Evolutionary conservation across 2,329 filamentous ascomycete species (phyloP).

Genomic region (Fusarium brevicatenulatum): DNA sequence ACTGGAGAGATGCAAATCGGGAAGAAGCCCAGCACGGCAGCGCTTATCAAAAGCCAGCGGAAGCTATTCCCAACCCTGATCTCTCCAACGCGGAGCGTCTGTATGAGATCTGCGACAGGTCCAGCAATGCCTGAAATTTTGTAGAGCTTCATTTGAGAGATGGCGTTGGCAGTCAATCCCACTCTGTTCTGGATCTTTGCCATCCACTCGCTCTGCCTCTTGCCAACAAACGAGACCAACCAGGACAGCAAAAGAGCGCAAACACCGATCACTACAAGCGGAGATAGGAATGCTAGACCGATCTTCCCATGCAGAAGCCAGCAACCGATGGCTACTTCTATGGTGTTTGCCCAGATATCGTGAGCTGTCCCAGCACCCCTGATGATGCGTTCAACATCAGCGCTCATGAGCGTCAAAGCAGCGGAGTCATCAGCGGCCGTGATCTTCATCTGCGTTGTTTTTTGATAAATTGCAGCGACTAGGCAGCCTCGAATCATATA

Average conservation of each 20-base stretch:
- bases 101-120: constrained; percentile 45
- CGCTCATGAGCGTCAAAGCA: constrained; percentile 59
- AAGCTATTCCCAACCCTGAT: constrained; percentile 43
- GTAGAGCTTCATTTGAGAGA: constrained; percentile 48
- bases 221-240: constrained; percentile 27
- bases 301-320: constrained; percentile 60
- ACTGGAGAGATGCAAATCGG: constrained; percentile 51
- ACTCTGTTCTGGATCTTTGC: constrained; percentile 49
- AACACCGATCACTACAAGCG: constrained; percentile 55
- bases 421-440: constrained; percentile 51
- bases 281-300: constrained; percentile 58
- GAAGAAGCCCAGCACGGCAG: constrained; percentile 44
- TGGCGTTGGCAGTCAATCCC: constrained; percentile 45
- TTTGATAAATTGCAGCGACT: constrained; percentile 48
- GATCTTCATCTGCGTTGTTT: constrained; percentile 47
- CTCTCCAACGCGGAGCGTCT: constrained; percentile 45
- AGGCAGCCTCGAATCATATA: constrained; percentile 50
- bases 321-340: constrained; percentile 57
- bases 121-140: constrained; percentile 47
- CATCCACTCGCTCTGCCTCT: constrained; percentile 51
- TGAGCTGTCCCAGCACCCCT: constrained; percentile 50
- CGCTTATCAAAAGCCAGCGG: constrained; percentile 40
- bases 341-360: constrained; percentile 52
- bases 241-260: constrained; percentile 34
- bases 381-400: constrained; percentile 57